Conservation (phyloP, 2,329 filamentous ascomycete genomes). For the Zasmidium cellare region DNA sequence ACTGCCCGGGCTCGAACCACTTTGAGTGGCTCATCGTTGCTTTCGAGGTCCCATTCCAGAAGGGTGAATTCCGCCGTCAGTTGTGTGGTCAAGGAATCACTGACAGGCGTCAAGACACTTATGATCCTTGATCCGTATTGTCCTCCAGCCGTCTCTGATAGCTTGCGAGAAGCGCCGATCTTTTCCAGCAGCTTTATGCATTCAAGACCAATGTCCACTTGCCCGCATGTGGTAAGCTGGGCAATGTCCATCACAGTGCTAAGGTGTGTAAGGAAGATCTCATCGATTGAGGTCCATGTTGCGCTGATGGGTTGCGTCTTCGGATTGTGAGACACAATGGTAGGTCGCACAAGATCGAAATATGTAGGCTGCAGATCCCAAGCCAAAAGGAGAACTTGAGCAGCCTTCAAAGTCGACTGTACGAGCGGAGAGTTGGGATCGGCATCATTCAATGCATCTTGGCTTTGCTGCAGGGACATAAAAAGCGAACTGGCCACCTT, state of each 20-base stretch:
- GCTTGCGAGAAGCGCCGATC: slow-evolving; percentile 78
- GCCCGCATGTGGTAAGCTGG: slow-evolving; percentile 80
- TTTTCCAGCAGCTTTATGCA: slow-evolving; percentile 83
- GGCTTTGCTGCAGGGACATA: slow-evolving; percentile 73
- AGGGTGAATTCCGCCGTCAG: slow-evolving; percentile 79
- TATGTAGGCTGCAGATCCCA: slow-evolving; percentile 90
- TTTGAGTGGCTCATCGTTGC: slow-evolving; percentile 69
- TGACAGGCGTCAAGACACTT: slow-evolving; percentile 33
- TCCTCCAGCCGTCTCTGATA: slow-evolving; percentile 66
- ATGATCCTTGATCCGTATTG: slow-evolving; percentile 30
- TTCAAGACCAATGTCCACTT: slow-evolving; percentile 75
- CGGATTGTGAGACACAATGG: slow-evolving; percentile 66
- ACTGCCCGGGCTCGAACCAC: slow-evolving; percentile 75
- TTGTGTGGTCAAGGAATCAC: slow-evolving; percentile 71
- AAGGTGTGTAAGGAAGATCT: slow-evolving; percentile 81
- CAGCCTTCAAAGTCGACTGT: slow-evolving; percentile 72
- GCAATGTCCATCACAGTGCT: slow-evolving; percentile 78
- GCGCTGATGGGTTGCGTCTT: slow-evolving; percentile 67
- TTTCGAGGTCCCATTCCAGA: slow-evolving; percentile 78
- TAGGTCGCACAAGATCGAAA: slow-evolving; percentile 79
- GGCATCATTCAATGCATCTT: slow-evolving; percentile 69
- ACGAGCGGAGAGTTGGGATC: slow-evolving; percentile 78
- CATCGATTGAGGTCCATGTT: slow-evolving; percentile 85
- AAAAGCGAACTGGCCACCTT: slow-evolving; percentile 80
- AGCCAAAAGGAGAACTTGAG: slow-evolving; percentile 80